phyloP scores from a whole-genome alignment of 2,329 filamentous ascomycete genomes.

The Sporothrix humicola region DNA sequence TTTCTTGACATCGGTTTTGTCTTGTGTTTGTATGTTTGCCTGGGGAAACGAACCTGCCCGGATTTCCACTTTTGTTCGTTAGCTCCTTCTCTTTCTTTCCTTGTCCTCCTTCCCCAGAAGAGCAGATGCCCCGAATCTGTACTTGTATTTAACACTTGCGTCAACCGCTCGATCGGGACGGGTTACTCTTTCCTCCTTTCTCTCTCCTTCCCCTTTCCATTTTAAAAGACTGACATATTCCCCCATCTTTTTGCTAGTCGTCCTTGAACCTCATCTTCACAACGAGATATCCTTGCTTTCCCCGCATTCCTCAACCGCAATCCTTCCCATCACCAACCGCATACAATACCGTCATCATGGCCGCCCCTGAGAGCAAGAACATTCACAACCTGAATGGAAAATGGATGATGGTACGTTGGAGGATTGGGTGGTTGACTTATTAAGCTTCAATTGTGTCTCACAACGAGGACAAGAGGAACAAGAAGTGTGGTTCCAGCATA shows the following conservation, averaged over 20 bases:
- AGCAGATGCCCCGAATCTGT: background rate
- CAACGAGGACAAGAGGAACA: too few relatives aligned
- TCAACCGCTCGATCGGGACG: slow-evolving; percentile 19
- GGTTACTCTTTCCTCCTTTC: background rate
- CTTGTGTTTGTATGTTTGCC: background rate
- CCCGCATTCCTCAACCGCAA: slow-evolving; percentile 1
- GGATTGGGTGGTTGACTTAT: too few relatives aligned
- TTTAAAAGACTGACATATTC: background rate
- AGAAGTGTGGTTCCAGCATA: too few relatives aligned
- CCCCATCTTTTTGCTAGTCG: background rate
- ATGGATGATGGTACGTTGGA: slow-evolving; percentile 66
- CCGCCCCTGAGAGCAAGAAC: slow-evolving; percentile 70
- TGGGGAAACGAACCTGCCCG: background rate
- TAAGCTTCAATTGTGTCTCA: too few relatives aligned
- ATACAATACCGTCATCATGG: slow-evolving; percentile 60
- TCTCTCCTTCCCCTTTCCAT: background rate
- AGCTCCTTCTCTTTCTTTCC: background rate
- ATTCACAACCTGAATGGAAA: slow-evolving; percentile 71
- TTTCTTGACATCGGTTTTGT: slow-evolving; percentile 2
- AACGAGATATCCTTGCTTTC: background rate
- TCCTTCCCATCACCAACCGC: background rate
- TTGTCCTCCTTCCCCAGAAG: slow-evolving; percentile 16
- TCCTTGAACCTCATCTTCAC: background rate
- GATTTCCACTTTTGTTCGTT: slow-evolving; percentile 21
- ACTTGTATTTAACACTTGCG: slow-evolving; percentile 27